Conservation (phyloP, 2,329 filamentous ascomycete species). For the Chaetomiaceae sp. region DNA sequence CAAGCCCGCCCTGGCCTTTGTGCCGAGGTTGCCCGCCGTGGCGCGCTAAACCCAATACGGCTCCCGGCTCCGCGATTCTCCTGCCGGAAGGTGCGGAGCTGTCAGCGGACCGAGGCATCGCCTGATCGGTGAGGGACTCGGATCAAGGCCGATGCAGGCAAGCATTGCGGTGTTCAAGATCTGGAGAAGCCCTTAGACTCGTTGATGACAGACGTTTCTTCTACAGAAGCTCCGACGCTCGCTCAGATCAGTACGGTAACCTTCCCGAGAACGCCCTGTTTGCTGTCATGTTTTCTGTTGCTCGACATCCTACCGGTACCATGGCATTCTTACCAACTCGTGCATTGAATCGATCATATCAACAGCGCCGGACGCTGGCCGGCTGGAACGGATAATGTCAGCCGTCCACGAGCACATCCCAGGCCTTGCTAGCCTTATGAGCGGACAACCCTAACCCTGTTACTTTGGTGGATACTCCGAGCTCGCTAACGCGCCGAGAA, state of each 20-base stretch:
- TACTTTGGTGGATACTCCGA: slow-evolving; percentile 1
- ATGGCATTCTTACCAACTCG: too few relatives aligned
- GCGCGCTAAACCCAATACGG: slow-evolving; percentile 13
- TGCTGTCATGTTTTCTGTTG: too few relatives aligned
- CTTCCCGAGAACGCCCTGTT: too few relatives aligned
- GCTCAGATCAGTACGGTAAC: too few relatives aligned
- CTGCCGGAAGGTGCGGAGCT: slow-evolving; percentile 10
- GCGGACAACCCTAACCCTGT: slow-evolving; percentile 11
- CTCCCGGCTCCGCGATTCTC: neutral
- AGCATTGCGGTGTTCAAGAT: neutral
- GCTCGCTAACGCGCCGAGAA: neutral
- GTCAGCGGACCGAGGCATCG: slow-evolving; percentile 13
- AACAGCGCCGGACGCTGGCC: neutral
- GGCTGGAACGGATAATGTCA: slow-evolving; percentile 14
- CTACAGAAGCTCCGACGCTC: too few relatives aligned
- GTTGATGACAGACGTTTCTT: too few relatives aligned
- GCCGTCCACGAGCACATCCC: slow-evolving; percentile 8
- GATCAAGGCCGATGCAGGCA: neutral
- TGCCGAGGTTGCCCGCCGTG: slow-evolving; percentile 21
- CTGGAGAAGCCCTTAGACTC: too few relatives aligned
- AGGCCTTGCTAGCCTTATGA: neutral
- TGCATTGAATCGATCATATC: too few relatives aligned
- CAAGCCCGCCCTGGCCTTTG: slow-evolving; percentile 8
- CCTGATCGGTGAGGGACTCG: neutral
- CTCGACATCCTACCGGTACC: too few relatives aligned